phyloP scores from a whole-genome alignment of 2,329 filamentous ascomycete genomes.

The Penicillium nordicum region DNA sequence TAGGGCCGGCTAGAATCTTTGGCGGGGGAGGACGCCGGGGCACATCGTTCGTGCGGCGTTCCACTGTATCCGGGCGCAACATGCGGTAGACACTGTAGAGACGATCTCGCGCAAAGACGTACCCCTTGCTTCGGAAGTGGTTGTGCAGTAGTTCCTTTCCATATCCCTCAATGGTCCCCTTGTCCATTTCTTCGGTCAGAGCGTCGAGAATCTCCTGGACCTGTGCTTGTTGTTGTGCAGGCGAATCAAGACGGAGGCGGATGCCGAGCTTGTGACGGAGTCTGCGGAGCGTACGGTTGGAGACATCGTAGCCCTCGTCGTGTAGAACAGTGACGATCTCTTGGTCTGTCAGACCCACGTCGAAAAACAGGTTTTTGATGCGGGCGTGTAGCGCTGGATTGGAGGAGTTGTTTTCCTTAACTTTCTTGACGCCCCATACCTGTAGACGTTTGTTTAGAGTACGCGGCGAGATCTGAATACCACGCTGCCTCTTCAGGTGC shows the following conservation, averaged over 20 bases:
- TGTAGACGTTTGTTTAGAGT: constrained; percentile 13
- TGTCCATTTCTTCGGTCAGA: constrained; percentile 8
- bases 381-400: constrained; percentile 6
- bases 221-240: constrained; percentile 6
- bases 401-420: not conserved
- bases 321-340: constrained; percentile 14
- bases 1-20: constrained; percentile 17
- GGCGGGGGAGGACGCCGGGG: constrained; percentile 5
- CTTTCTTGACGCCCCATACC: constrained; percentile 11
- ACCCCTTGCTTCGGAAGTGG: constrained; percentile 11
- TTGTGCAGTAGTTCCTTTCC: constrained; percentile 10
- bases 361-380: constrained; percentile 13
- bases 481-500: constrained; percentile 5
- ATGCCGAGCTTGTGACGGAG: constrained; percentile 9
- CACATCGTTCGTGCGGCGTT: constrained; percentile 5
- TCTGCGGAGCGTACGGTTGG: constrained; percentile 4
- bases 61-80: constrained; percentile 6
- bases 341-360: constrained; percentile 10
- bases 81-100: constrained; percentile 14
- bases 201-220: constrained; percentile 7
- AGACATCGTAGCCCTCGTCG: constrained; percentile 10
- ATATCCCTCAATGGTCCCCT: constrained; percentile 14
- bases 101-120: constrained; percentile 13
- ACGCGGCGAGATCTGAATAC: constrained; percentile 5
- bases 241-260: constrained; percentile 5